Evolutionary conservation across 2,329 filamentous ascomycete species (phyloP).

Genomic region (Aureobasidium sp.): DNA sequence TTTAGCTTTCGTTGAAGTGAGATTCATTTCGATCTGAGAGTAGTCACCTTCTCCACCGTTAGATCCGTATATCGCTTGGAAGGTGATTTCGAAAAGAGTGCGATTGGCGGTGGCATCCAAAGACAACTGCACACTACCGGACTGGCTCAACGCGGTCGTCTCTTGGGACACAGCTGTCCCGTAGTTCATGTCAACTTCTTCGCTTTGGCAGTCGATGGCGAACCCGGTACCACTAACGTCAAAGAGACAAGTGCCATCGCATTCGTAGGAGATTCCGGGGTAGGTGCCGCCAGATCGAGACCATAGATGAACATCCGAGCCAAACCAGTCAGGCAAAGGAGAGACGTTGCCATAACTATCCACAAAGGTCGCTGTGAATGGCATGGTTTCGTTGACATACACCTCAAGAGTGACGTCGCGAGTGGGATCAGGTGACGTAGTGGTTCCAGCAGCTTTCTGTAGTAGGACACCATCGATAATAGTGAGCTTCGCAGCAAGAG

Average conservation of each 20-base stretch:
- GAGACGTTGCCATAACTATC: not conserved
- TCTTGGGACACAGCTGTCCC: conserved; percentile 5
- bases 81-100: conserved; percentile 15
- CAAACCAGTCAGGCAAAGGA: not conserved
- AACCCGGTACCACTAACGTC: conserved; percentile 20
- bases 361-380: conserved; percentile 8
- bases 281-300: conserved; percentile 17
- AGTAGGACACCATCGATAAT: conserved; percentile 23
- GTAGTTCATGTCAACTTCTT: conserved; percentile 16
- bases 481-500: conserved; percentile 23
- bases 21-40: conserved; percentile 15
- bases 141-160: not conserved
- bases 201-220: conserved; percentile 20
- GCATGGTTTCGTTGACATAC: conserved; percentile 19
- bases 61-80: conserved; percentile 7
- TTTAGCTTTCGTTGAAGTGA: conserved; percentile 10
- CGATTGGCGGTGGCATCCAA: no score
- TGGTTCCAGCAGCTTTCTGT: conserved; percentile 20
- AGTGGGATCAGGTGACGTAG: conserved; percentile 5
- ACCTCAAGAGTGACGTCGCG: conserved; percentile 10
- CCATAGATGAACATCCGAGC: conserved; percentile 18
- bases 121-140: no score
- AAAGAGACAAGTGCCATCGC: conserved; percentile 19
- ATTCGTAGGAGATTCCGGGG: conserved; percentile 8
- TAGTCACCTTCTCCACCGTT: conserved; percentile 11